Percentiles rank a stretch among this genome's conserved stretches.
phyloP scores from a whole-genome alignment of 208 protist species.

The Leishmania tarentolae region DNA sequence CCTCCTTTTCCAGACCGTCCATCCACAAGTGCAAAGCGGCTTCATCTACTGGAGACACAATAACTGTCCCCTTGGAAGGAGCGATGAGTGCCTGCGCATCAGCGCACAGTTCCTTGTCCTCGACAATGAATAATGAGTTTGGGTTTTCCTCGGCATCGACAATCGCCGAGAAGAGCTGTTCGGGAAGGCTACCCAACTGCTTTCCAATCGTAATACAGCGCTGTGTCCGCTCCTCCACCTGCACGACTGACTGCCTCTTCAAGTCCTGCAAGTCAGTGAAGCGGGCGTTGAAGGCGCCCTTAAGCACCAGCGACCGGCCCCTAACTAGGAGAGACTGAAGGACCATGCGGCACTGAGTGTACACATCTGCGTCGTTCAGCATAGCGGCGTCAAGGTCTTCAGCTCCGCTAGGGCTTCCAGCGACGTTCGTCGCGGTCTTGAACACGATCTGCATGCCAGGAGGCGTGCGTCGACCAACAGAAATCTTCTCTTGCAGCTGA shows the following conservation, averaged over 20 bases:
- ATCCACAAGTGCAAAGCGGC: slow-evolving; percentile 88
- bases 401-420: not conserved
- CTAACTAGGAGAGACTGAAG: slow-evolving; percentile 74
- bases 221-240: slow-evolving; percentile 78
- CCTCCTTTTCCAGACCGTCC: slow-evolving; percentile 90
- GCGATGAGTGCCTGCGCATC: slow-evolving; percentile 58
- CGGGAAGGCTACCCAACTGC: slow-evolving; percentile 60
- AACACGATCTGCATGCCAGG: slow-evolving; percentile 6
- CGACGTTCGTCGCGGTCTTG: not conserved
- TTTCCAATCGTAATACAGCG: slow-evolving; percentile 77
- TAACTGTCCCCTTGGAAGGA: slow-evolving; percentile 31
- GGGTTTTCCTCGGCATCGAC: slow-evolving; percentile 73
- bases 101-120: slow-evolving; percentile 74
- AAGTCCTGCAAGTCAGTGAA: slow-evolving; percentile 58
- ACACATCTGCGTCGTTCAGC: slow-evolving; percentile 57
- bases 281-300: slow-evolving; percentile 65
- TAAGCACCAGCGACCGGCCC: slow-evolving; percentile 50
- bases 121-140: slow-evolving; percentile 64
- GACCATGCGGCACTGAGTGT: slow-evolving; percentile 59
- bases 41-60: slow-evolving; percentile 42
- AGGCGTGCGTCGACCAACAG: slow-evolving; percentile 10
- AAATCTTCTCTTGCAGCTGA: slow-evolving; percentile 46
- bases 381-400: slow-evolving; percentile 34
- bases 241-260: slow-evolving; percentile 55
- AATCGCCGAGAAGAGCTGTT: slow-evolving; percentile 45